phyloP scores from a whole-genome alignment of 164 flowering plant genomes.

The Cinnamomum micranthum region DNA sequence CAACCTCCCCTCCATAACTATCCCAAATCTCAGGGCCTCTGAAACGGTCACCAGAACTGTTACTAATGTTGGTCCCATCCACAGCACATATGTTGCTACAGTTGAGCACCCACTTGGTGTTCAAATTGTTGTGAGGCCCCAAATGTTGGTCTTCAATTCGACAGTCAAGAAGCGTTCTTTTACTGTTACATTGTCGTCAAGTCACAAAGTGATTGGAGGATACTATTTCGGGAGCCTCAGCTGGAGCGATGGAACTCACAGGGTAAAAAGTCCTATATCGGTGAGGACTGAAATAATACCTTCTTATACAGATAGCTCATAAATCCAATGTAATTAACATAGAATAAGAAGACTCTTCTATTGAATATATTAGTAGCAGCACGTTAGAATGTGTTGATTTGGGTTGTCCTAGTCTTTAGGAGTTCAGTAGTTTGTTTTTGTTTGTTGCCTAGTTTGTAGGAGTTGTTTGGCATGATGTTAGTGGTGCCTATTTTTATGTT shows the following conservation, averaged over 20 bases:
- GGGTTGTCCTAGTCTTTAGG: too few species aligned
- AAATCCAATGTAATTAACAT: background rate
- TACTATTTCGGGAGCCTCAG: constrained; percentile 45
- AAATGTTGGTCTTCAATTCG: constrained; percentile 37
- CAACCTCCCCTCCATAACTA: constrained; percentile 48
- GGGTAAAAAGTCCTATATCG: constrained; percentile 26
- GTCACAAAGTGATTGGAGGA: constrained; percentile 29
- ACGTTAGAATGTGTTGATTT: too few species aligned
- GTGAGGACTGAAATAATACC: constrained; percentile 1
- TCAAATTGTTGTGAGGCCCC: constrained; percentile 38
- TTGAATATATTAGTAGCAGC: too few species aligned
- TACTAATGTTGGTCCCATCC: constrained; percentile 39
- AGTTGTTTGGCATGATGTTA: too few species aligned
- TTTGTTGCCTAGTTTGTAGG: too few species aligned
- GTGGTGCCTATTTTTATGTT: too few species aligned
- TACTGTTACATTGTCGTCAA: constrained; percentile 29
- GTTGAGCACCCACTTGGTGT: constrained; percentile 43
- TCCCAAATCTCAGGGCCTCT: constrained; percentile 34
- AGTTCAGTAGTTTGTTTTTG: too few species aligned
- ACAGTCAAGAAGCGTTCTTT: constrained; percentile 27
- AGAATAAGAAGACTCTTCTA: background rate
- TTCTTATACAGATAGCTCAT: background rate
- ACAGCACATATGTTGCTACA: constrained; percentile 26
- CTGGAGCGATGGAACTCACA: constrained; percentile 39
- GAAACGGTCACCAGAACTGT: constrained; percentile 35